Conservation (phyloP, 805 yeast genomes). For the Starmerella davenportii region DNA sequence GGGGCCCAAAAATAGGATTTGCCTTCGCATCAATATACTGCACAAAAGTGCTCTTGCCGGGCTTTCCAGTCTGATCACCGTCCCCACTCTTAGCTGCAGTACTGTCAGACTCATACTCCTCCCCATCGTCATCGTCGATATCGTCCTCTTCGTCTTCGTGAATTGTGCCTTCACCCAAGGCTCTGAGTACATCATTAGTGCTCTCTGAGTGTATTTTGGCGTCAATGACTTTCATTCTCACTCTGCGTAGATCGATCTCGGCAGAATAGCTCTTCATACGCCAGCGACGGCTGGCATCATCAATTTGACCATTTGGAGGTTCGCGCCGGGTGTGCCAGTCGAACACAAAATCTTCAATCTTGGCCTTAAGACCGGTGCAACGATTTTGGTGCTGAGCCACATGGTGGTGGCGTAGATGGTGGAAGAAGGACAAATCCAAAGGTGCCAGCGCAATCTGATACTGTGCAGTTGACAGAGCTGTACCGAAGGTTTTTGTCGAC, state of each 20-base stretch:
- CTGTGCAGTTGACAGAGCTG: slow-evolving; percentile 42
- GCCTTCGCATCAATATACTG: neutral
- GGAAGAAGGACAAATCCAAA: slow-evolving; percentile 55
- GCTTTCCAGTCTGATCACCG: neutral
- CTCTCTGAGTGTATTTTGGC: slow-evolving; percentile 31
- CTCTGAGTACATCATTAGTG: slow-evolving; percentile 6
- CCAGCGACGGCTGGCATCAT: slow-evolving; percentile 20
- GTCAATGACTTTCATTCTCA: slow-evolving; percentile 49
- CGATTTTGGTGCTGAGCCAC: slow-evolving; percentile 25
- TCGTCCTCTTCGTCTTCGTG: slow-evolving; percentile 5
- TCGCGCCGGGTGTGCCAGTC: slow-evolving; percentile 48
- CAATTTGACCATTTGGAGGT: slow-evolving; percentile 12
- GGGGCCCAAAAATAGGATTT: slow-evolving; percentile 9
- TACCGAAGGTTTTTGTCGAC: slow-evolving; percentile 39
- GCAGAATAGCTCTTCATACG: slow-evolving; percentile 43
- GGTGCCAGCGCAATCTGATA: slow-evolving; percentile 60
- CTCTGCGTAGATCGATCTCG: slow-evolving; percentile 47
- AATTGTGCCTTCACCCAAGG: slow-evolving; percentile 4
- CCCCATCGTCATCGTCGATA: slow-evolving; percentile 3
- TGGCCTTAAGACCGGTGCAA: slow-evolving; percentile 52
- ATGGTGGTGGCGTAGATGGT: slow-evolving; percentile 17
- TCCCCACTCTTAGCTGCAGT: neutral
- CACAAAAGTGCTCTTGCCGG: neutral
- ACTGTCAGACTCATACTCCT: neutral
- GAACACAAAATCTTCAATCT: slow-evolving; percentile 35